Evolutionary conservation across 148 eudicot genomes (phyloP).

Genomic region (Rhododendron ferrugineum): DNA sequence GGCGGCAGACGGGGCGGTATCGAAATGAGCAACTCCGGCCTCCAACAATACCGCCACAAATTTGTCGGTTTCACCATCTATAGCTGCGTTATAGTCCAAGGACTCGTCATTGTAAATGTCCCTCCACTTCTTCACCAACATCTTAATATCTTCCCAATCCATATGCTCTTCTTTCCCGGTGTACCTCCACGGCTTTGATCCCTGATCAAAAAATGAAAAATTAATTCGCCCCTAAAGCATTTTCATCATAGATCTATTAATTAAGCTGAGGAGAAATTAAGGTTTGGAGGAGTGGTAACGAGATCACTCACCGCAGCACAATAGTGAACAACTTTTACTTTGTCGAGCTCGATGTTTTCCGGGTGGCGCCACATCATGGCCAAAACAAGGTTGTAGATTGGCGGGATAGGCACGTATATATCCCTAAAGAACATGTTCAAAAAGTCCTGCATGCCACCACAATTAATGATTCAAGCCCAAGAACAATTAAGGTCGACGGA

Average conservation of each 20-base stretch:
- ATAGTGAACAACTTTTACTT: constrained; percentile 46
- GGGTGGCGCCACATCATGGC: constrained; percentile 59
- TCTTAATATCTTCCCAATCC: constrained; percentile 59
- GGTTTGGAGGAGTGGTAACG: not conserved
- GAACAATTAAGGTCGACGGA: not conserved
- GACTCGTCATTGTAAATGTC: constrained; percentile 50
- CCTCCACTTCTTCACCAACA: constrained; percentile 66
- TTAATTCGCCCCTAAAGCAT: not conserved
- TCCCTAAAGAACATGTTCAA: constrained; percentile 47
- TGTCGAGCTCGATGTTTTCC: constrained; percentile 22
- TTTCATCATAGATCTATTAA: not conserved
- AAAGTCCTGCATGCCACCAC: constrained; percentile 24
- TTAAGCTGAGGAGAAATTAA: not conserved
- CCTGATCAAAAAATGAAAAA: constrained; percentile 17
- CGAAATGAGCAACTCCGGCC: not conserved
- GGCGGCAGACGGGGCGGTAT: constrained; percentile 25
- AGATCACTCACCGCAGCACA: constrained; percentile 32
- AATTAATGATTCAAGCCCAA: not conserved
- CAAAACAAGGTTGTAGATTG: constrained; percentile 34
- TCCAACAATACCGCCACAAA: constrained; percentile 6
- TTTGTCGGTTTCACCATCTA: not conserved
- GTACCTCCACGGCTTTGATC: constrained; percentile 82
- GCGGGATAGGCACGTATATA: constrained; percentile 34
- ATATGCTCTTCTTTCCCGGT: constrained; percentile 67
- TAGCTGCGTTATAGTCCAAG: constrained; percentile 26